Conservation (phyloP, 2,329 filamentous ascomycete genomes). For the Hymenotorrendiella dingleyae region DNA sequence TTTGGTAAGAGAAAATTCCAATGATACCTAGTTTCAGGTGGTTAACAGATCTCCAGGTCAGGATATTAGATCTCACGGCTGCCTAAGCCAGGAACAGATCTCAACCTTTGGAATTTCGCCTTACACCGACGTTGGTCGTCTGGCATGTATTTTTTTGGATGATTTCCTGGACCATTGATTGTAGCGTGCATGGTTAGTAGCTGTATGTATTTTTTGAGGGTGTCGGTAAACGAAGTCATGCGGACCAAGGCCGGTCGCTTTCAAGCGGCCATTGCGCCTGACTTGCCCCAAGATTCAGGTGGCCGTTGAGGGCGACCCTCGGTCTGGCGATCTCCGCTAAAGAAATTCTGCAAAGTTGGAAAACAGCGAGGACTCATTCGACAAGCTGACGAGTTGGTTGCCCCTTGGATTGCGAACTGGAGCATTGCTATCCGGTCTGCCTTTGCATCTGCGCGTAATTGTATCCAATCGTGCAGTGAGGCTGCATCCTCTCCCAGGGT, state of each 20-base stretch:
- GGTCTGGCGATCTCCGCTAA: too few species aligned
- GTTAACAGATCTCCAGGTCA: constrained; percentile 17
- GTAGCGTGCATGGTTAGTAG: not conserved
- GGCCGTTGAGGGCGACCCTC: not conserved
- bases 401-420: too few species aligned
- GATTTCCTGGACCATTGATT: constrained; percentile 26
- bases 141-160: constrained; percentile 27
- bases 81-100: constrained; percentile 7
- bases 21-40: not conserved
- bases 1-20: constrained; percentile 20
- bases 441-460: too few species aligned
- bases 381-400: too few species aligned
- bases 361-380: too few species aligned
- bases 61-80: constrained; percentile 19
- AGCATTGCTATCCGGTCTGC: too few species aligned
- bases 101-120: constrained; percentile 11
- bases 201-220: not conserved
- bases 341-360: too few species aligned
- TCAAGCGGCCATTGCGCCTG: not conserved
- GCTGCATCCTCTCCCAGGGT: too few species aligned
- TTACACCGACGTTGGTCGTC: constrained; percentile 24
- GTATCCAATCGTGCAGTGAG: too few species aligned
- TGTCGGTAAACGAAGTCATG: not conserved
- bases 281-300: not conserved
- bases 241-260: not conserved